Evolutionary conservation across 2,329 filamentous ascomycete species (phyloP).

Genomic region (Fusarium sp.): DNA sequence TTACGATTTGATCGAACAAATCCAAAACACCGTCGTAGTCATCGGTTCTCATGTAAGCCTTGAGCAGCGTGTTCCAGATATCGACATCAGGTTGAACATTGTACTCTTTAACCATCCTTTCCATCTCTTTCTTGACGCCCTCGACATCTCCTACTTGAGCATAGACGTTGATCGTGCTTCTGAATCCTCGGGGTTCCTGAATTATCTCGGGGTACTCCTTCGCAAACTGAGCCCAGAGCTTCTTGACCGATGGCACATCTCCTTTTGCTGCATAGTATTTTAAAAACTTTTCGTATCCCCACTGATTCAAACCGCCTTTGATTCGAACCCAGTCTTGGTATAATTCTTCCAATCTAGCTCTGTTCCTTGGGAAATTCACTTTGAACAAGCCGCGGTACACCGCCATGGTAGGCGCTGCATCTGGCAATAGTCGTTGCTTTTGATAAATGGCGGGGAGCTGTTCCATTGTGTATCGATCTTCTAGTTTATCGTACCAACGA

Average conservation of each 20-base stretch:
- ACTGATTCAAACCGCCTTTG: constrained; percentile 54
- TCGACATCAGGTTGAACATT: constrained; percentile 65
- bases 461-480: constrained; percentile 45
- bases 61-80: constrained; percentile 82
- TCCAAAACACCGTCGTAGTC: constrained; percentile 74
- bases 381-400: constrained; percentile 60
- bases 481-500: constrained; percentile 45
- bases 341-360: constrained; percentile 58
- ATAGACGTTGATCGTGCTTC: constrained; percentile 76
- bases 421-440: constrained; percentile 57
- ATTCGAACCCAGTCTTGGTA: constrained; percentile 61
- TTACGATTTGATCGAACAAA: constrained; percentile 70
- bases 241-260: constrained; percentile 58
- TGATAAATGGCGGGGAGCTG: constrained; percentile 58
- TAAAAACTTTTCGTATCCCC: constrained; percentile 62
- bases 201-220: constrained; percentile 51
- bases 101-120: constrained; percentile 68
- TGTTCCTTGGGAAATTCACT: constrained; percentile 52
- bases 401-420: constrained; percentile 50
- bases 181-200: constrained; percentile 54
- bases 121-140: constrained; percentile 69
- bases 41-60: constrained; percentile 72
- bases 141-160: constrained; percentile 73
- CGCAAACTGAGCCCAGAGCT: constrained; percentile 59
- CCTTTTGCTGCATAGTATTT: constrained; percentile 61